phyloP scores from a whole-genome alignment of 176 grass and related monocot species.

The Echinochloa phyllopogon region DNA sequence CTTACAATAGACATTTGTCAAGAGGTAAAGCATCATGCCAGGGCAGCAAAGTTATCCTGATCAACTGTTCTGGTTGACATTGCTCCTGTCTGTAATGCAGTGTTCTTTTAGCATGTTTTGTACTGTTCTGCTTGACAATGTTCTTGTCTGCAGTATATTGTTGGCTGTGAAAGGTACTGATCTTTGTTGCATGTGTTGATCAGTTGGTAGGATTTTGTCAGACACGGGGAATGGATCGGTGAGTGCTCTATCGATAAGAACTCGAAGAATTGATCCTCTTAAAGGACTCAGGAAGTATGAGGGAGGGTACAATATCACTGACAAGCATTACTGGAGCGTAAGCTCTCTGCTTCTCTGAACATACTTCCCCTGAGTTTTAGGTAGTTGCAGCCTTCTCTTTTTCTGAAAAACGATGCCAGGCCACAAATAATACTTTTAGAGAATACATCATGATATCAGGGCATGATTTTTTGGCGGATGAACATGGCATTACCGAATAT shows the following conservation, averaged over 20 bases:
- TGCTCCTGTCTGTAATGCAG: slow-evolving; percentile 7
- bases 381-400: neutral
- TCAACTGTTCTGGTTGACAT: slow-evolving; percentile 25
- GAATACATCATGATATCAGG: neutral
- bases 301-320: slow-evolving; percentile 90
- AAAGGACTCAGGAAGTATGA: slow-evolving; percentile 68
- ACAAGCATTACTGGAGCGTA: slow-evolving; percentile 98
- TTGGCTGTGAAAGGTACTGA: slow-evolving; percentile 30
- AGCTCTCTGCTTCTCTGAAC: slow-evolving; percentile 47
- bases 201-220: slow-evolving; percentile 42
- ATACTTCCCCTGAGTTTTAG: neutral
- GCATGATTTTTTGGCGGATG: neutral
- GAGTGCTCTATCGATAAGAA: slow-evolving; percentile 53
- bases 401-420: too few species aligned
- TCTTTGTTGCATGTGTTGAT: slow-evolving; percentile 28
- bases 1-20: neutral
- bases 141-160: slow-evolving; percentile 5
- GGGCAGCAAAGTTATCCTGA: neutral
- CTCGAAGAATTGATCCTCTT: slow-evolving; percentile 72
- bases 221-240: slow-evolving; percentile 39
- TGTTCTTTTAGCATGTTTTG: slow-evolving; percentile 39
- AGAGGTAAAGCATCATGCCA: slow-evolving; percentile 1
- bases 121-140: slow-evolving; percentile 3
- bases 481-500: neutral
- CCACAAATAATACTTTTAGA: neutral